Percentiles rank a stretch among this genome's conserved stretches.
Conservation (phyloP, 2,329 filamentous ascomycete genomes). For the Diaporthe velutina region DNA sequence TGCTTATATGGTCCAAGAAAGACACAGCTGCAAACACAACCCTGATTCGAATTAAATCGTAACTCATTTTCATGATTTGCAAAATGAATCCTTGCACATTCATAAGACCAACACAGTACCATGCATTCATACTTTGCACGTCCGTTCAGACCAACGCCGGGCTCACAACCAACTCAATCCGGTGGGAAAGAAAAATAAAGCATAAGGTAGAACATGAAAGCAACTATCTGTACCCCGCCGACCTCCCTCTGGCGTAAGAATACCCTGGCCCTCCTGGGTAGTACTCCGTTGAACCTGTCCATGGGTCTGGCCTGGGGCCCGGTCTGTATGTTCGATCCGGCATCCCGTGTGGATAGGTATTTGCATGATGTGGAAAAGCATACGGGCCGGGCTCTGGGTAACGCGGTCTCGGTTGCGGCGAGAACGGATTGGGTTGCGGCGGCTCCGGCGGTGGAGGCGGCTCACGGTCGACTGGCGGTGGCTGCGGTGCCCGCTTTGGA, state of each 20-base stretch:
- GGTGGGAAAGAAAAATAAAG: background rate
- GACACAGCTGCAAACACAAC: too few species aligned
- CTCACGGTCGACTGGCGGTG: background rate
- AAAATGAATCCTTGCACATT: background rate
- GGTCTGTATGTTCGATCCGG: background rate
- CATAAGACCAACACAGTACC: background rate
- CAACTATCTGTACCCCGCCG: slow-evolving; percentile 5
- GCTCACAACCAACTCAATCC: background rate
- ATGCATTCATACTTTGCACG: background rate
- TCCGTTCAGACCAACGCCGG: background rate
- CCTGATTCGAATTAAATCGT: background rate
- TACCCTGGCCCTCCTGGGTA: background rate
- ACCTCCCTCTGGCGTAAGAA: background rate
- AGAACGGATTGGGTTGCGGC: background rate
- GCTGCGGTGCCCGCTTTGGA: slow-evolving; percentile 4
- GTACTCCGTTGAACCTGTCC: background rate
- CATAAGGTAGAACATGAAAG: background rate
- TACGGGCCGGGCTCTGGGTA: background rate
- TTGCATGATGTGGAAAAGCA: background rate
- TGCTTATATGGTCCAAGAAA: too few species aligned
- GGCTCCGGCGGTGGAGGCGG: background rate
- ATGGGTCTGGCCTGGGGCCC: background rate
- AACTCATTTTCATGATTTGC: background rate
- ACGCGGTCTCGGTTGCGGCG: background rate
- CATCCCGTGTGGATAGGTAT: background rate